Base-by-base conservation (phyloP, 2,329 filamentous ascomycete species). In the Amauroascus niger region DNA sequence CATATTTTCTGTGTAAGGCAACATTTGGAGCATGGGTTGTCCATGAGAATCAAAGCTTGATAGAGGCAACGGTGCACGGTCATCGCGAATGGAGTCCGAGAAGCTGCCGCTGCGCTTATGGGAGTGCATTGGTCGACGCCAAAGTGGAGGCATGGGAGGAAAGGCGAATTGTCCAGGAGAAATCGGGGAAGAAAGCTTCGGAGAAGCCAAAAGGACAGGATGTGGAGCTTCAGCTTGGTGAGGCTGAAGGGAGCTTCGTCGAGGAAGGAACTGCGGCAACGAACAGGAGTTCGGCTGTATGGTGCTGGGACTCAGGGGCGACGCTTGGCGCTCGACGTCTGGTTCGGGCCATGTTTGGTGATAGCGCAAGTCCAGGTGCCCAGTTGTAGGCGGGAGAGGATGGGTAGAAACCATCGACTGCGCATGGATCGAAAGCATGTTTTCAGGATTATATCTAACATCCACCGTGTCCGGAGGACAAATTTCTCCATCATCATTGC, bases 61-160 rank as follows among this genome's bases (percentile, higher is more conserved):
- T 30, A 73, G 69, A 3, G 76, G 75, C 7, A 79, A 62, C 1
- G 78, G 77, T 9, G 76, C 69, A 52, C 80, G 70, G 72, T 83
- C 69, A 63, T 93, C 87, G 60, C 88, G 77, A 49, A 91, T 69
- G 1, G 90, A 91, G 69, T 96, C 88, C 0, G 86, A 87, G 62
- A 93, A 84, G 66, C 90, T 96, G 48, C 84, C 88, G 64, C 87
- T 95, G 20, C 89, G 83, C 68, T 88, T 90, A 69, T 95, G 77
- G 8, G 71, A 69, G 39, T 74, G 67, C 11, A 71, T 71, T 18
- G 81, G 77, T 14, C 81, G 77, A 9, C 67, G 67, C 52, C 65
- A 62, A 9, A 61, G 57, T 48, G 63, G 64, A 5, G 67, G 64
- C 11, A 68, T 63, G 20, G 59, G 55, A 56, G 43, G 20, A 45